Conservation (phyloP, 352 stramenopile genomes). For the Phytopythium ostracodes region DNA sequence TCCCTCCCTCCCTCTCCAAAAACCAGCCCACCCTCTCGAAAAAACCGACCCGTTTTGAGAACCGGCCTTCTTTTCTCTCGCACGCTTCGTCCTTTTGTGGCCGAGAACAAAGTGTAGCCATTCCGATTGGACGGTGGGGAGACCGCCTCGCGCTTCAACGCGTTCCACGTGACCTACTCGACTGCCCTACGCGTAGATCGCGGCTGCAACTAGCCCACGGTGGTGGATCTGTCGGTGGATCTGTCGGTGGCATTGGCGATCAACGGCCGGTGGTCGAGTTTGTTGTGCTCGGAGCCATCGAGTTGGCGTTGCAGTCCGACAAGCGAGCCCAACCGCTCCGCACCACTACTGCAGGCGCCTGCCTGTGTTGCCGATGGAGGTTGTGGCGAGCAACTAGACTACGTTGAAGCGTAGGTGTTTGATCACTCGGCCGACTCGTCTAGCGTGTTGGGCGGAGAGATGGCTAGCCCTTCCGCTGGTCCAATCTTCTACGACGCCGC, state of each 20-base stretch:
- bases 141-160: not conserved
- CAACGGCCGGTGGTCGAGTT: no score
- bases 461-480: not conserved
- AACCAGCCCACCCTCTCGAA: slow-evolving; percentile 1
- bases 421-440: not conserved
- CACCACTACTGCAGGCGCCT: no score
- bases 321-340: no score
- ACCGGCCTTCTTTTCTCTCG: not conserved
- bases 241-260: no score
- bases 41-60: slow-evolving; percentile 2
- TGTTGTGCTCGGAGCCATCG: no score
- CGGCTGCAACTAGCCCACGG: no score
- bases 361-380: not conserved
- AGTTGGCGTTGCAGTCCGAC: no score
- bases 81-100: not conserved
- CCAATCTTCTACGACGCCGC: no score
- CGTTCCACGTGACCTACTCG: not conserved
- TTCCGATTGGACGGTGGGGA: not conserved
- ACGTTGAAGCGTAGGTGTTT: not conserved
- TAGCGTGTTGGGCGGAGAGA: not conserved
- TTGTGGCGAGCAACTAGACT: not conserved
- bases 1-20: not conserved
- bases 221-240: no score
- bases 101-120: not conserved
- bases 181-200: no score